Evolutionary conservation across 495 filamentous ascomycete species (phyloP), one percentile per base, ranked within the genome.

Genomic region (Daldinia loculata): DNA sequence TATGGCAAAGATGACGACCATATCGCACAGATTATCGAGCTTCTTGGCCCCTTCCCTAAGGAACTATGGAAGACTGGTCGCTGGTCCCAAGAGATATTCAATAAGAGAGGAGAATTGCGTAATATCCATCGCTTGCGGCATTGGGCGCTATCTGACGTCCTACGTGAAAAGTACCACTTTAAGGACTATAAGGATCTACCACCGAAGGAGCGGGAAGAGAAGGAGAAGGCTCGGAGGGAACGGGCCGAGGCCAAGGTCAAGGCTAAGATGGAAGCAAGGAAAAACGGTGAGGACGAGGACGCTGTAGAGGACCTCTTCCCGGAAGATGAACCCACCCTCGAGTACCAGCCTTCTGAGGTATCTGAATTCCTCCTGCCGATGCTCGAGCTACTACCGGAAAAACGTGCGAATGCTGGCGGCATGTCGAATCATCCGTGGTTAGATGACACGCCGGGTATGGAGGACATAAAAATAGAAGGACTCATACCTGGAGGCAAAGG

Each of bases 1-100:
- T 99, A 99, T 77, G 95, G 95, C 76, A 99, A 99, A 84, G 95
- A 99, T 78, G 95, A 99, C 81, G 95, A 99, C 79, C 95, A 99
- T 81, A 99, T 98, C 48, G 95, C 95, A 3, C 95, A 99, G 78
- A 98, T 99, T 75, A 98, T 99, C 79, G 95, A 99, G 79, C 89
- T 99, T 34, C 88, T 99, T 8, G 95, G 95, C 22, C 89, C 89
- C 19, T 98, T 99, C 78, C 95, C 95, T 51, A 95, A 95, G 75
- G 90, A 92, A 3, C 88, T 98, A 27, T 97, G 91, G 76, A 85
- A 95, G 50, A 89, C 90, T 0, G 95, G 95, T 43, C 97, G 97
- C 80, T 99, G 95, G 95, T 93, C 91, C 7, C 95, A 98, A 78
- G 96, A 98, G 77, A 99, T 99, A 70, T 99, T 99, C 85, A 97